Evolutionary conservation across 2,329 filamentous ascomycete species (phyloP).

Genomic region (Colletotrichum eleusines): DNA sequence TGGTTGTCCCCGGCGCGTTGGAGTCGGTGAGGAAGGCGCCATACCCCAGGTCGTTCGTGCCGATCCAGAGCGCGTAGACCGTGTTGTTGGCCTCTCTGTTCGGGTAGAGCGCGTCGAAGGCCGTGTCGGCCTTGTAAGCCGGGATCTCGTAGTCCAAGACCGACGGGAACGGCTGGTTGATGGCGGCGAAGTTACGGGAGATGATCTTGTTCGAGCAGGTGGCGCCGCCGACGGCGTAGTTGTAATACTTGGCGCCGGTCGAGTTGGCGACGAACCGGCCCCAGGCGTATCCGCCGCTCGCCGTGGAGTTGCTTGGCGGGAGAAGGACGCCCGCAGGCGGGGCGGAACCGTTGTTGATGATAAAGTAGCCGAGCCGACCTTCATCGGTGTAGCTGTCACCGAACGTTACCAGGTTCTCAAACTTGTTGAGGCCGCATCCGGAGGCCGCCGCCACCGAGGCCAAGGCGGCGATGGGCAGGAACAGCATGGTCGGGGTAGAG

Average conservation of each 20-base stretch:
- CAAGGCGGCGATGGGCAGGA: conserved; percentile 21
- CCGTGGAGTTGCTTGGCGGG: conserved; percentile 62
- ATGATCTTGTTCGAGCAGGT: conserved; percentile 79
- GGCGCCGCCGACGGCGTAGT: conserved; percentile 81
- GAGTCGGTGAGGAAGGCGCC: conserved; percentile 74
- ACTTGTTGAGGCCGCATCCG: conserved; percentile 54
- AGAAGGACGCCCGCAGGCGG: conserved; percentile 71
- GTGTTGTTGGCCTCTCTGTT: conserved; percentile 67
- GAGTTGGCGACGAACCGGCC: conserved; percentile 73
- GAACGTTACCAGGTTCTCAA: conserved; percentile 76
- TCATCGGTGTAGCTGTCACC: conserved; percentile 85
- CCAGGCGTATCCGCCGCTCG: conserved; percentile 77
- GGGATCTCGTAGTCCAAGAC: conserved; percentile 72
- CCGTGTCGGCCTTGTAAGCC: conserved; percentile 64
- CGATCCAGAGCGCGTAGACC: conserved; percentile 83
- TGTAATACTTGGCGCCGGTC: conserved; percentile 67
- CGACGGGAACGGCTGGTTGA: conserved; percentile 70
- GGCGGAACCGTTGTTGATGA: conserved; percentile 65
- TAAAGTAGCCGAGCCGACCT: conserved; percentile 73
- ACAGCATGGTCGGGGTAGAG: conserved; percentile 19
- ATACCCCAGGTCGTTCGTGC: conserved; percentile 81
- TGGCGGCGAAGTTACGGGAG: conserved; percentile 62
- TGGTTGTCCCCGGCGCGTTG: conserved; percentile 68
- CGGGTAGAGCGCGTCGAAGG: conserved; percentile 57
- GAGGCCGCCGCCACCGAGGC: conserved; percentile 38